These are phyloP conservation scores for Megacollybia marginata DNA, from an alignment of 768 basidiomycete genomes.

Conservation along the genomic window DNA sequence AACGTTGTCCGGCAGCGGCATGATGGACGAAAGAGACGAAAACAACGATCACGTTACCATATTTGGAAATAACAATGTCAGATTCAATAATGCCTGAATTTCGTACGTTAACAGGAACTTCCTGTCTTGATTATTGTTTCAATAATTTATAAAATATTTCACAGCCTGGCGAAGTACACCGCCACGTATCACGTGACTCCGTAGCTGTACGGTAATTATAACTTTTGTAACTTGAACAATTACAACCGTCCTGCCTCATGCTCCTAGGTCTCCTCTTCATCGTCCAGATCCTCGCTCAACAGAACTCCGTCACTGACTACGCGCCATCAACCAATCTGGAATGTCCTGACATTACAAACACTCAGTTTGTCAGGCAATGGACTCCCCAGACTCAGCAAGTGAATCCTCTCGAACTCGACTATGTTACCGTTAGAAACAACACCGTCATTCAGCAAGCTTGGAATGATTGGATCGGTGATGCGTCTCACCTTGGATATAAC, in stretches of 20 bases:
- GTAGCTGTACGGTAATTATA: no score
- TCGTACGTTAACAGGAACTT: no score
- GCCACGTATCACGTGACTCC: no score
- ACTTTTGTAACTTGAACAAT: no score
- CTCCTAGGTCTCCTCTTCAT: slow-evolving; percentile 1
- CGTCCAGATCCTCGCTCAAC: neutral
- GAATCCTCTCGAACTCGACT: slow-evolving; percentile 39
- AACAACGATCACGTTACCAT: neutral
- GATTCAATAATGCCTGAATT: no score
- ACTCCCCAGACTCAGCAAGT: slow-evolving; percentile 44
- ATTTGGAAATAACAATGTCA: neutral
- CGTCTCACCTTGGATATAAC: slow-evolving; percentile 44
- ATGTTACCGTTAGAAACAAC: slow-evolving; percentile 35
- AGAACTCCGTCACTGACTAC: slow-evolving; percentile 36
- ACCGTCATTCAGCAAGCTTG: slow-evolving; percentile 40
- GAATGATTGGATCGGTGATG: slow-evolving; percentile 53
- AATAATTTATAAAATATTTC: no score
- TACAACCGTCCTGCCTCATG: neutral
- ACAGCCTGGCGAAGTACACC: no score
- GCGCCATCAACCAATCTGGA: slow-evolving; percentile 40
- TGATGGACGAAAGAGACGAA: slow-evolving; percentile 17
- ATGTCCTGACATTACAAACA: slow-evolving; percentile 43
- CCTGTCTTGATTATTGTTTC: no score
- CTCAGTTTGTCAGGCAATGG: slow-evolving; percentile 43
- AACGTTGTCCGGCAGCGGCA: slow-evolving; percentile 59